A percentile compares a stretch with the other conserved stretches of the same genome.
These are phyloP conservation scores for Huntiella bhutanensis DNA, from an alignment of 2,329 filamentous ascomycete genomes.

Conservation along the genomic window DNA sequence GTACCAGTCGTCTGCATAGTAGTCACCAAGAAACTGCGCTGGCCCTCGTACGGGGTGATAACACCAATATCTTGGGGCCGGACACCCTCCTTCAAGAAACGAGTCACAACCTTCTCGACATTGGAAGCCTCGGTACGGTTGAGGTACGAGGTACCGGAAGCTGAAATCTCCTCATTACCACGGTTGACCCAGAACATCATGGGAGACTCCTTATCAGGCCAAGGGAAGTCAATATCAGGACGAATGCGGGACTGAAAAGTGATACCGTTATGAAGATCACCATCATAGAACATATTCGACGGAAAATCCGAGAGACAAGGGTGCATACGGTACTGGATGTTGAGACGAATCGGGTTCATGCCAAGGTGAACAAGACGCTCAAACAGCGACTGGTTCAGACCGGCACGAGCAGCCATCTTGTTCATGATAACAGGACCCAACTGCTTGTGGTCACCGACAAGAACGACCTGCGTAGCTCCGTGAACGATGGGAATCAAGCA, in stretches of 20 bases:
- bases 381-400: slow-evolving; percentile 94
- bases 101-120: slow-evolving; percentile 94
- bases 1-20: slow-evolving; percentile 98
- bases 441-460: slow-evolving; percentile 96
- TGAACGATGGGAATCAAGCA: slow-evolving; percentile 97
- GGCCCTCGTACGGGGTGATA: slow-evolving; percentile 95
- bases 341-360: slow-evolving; percentile 75
- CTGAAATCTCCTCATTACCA: slow-evolving; percentile 94
- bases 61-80: slow-evolving; percentile 86
- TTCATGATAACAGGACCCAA: slow-evolving; percentile 99
- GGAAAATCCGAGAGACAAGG: slow-evolving; percentile 93
- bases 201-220: slow-evolving; percentile 80
- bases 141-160: slow-evolving; percentile 91
- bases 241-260: slow-evolving; percentile 75
- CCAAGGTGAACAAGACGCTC: slow-evolving; percentile 89
- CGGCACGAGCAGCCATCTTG: slow-evolving; percentile 97
- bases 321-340: slow-evolving; percentile 98
- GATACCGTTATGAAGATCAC: slow-evolving; percentile 88
- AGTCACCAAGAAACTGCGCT: slow-evolving; percentile 93
- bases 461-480: slow-evolving; percentile 96
- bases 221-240: slow-evolving; percentile 91
- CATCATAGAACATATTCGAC: slow-evolving; percentile 99
- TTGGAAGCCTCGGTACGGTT: slow-evolving; percentile 95
- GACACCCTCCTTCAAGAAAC: slow-evolving; percentile 98
- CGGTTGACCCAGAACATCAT: slow-evolving; percentile 99